These are phyloP conservation scores for Ambrosia trifida DNA, from an alignment of 129 eudicot species.

Conservation along the genomic window DNA sequence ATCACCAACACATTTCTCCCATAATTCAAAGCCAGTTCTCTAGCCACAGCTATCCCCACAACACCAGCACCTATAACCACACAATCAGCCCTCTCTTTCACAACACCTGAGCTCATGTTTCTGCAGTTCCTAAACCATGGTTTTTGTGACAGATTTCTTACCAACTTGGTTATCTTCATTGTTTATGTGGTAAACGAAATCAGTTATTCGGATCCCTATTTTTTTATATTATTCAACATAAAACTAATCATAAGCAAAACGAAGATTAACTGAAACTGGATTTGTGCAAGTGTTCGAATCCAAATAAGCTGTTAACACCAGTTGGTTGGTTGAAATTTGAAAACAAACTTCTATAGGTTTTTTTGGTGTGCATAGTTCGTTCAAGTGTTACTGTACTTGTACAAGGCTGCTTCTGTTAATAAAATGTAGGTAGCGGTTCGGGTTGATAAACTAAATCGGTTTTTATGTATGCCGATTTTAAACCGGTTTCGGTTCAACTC, in stretches of 20 bases:
- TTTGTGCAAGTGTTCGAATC: too few species aligned
- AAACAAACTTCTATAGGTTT: too few species aligned
- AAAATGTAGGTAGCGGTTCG: too few species aligned
- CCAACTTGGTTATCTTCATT: slow-evolving; percentile 19
- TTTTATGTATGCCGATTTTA: too few species aligned
- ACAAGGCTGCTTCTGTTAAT: too few species aligned
- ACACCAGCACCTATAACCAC: slow-evolving; percentile 96
- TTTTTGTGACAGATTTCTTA: slow-evolving; percentile 2
- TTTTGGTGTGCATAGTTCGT: too few species aligned
- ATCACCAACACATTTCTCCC: slow-evolving; percentile 74
- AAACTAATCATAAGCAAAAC: not conserved
- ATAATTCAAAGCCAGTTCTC: slow-evolving; percentile 50
- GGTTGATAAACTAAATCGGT: too few species aligned
- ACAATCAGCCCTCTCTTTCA: slow-evolving; percentile 64
- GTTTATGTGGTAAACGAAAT: not conserved
- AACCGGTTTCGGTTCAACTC: too few species aligned
- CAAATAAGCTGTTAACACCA: too few species aligned
- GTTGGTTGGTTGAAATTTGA: too few species aligned
- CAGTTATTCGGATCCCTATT: not conserved
- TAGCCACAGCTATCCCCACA: slow-evolving; percentile 80
- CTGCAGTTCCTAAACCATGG: not conserved
- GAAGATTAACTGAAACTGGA: too few species aligned
- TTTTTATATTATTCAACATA: not conserved
- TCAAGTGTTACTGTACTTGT: too few species aligned
- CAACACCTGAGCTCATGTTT: slow-evolving; percentile 23